A percentile compares a stretch with the other conserved stretches of the same genome.
phyloP scores from a whole-genome alignment of 495 filamentous ascomycete genomes.

The Podospora pseudocomata region DNA sequence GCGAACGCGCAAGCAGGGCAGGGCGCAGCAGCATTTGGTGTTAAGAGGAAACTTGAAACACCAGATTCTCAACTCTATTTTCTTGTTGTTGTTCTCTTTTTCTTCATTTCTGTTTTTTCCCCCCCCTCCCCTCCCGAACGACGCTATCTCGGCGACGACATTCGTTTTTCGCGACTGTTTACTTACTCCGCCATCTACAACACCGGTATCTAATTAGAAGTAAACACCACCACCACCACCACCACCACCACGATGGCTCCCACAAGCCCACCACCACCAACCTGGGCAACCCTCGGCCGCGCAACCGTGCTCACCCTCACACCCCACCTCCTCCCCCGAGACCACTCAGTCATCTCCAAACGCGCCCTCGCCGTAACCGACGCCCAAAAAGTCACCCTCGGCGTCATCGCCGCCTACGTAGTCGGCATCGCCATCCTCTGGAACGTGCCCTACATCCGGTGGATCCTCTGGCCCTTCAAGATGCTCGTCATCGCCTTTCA shows the following conservation, averaged over 20 bases:
- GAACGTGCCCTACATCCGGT: constrained; percentile 74
- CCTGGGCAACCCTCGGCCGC: constrained; percentile 1
- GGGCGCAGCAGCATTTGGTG: background rate
- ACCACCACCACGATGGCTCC: constrained; percentile 1
- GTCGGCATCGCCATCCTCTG: constrained; percentile 72
- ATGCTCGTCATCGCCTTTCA: constrained; percentile 86
- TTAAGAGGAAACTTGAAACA: background rate
- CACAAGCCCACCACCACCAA: background rate
- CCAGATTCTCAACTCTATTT: background rate
- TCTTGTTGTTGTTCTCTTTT: background rate
- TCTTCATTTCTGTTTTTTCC: background rate
- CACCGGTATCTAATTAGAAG: background rate
- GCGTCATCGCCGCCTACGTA: constrained; percentile 59
- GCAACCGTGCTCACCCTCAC: constrained; percentile 3
- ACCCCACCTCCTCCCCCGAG: constrained; percentile 8
- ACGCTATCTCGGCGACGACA: background rate
- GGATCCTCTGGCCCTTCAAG: constrained; percentile 81
- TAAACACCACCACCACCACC: background rate
- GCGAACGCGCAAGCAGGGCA: background rate
- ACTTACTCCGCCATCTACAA: background rate
- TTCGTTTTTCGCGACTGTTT: background rate
- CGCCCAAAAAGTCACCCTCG: constrained; percentile 70
- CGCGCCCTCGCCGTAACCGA: constrained; percentile 60
- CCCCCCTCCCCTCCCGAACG: background rate
- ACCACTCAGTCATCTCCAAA: constrained; percentile 14